Conservation (phyloP, 192 early-diverging fungal species). For the Phlyctochytrium arcticum region DNA sequence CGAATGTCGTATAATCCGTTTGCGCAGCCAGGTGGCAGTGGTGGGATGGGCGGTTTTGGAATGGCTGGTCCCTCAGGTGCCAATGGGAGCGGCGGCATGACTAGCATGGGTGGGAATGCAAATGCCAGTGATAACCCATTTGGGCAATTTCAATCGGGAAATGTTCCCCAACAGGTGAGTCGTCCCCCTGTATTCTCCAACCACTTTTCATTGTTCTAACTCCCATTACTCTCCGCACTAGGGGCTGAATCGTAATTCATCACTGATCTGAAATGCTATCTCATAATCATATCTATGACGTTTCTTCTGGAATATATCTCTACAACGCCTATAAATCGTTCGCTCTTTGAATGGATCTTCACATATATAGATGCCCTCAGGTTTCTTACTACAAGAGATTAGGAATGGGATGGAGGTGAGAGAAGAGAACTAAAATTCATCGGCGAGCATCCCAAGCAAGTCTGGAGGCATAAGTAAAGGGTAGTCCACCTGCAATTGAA, state of each 20-base stretch:
- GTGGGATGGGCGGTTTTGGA: too few species aligned
- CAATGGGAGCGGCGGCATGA: too few species aligned
- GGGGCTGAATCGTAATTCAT: background rate
- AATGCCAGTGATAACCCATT: background rate
- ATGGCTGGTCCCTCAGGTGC: too few species aligned
- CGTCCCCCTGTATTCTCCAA: too few species aligned
- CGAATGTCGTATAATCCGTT: too few species aligned
- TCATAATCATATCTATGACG: too few species aligned
- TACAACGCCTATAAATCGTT: background rate
- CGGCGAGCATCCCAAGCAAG: constrained; percentile 22
- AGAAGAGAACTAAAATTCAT: constrained; percentile 21
- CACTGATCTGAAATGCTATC: background rate
- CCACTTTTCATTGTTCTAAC: too few species aligned
- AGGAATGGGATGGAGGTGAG: background rate
- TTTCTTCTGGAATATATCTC: background rate
- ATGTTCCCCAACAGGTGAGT: too few species aligned
- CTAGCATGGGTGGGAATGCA: too few species aligned
- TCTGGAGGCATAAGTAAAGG: constrained; percentile 40
- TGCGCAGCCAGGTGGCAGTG: too few species aligned
- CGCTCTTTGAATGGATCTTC: background rate
- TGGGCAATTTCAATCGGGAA: background rate
- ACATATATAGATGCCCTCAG: background rate
- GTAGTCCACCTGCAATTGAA: constrained; percentile 35
- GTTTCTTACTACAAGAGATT: background rate
- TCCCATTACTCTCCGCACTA: too few species aligned